Conservation (phyloP, 2,329 filamentous ascomycete genomes). For the Pseudophaeomoniella oleicola region DNA sequence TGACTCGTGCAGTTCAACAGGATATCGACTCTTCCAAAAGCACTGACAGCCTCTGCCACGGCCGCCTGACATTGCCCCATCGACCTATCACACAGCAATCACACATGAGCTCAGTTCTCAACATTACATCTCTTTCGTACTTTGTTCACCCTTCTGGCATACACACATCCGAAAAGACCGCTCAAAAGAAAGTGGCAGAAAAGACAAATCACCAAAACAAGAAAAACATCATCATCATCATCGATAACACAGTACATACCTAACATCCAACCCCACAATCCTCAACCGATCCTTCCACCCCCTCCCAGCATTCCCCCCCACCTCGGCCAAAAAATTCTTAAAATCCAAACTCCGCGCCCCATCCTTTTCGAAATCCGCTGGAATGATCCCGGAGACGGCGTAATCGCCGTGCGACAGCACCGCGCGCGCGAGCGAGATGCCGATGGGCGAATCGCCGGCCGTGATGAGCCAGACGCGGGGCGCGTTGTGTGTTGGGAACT, state of each 20-base stretch:
- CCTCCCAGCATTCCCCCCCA: conserved; percentile 46
- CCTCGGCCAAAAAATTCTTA: conserved; percentile 56
- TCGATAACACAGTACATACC: conserved; percentile 22
- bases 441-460: conserved; percentile 69
- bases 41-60: conserved; percentile 69
- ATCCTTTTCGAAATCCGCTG: conserved; percentile 60
- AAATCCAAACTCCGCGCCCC: conserved; percentile 65
- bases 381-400: conserved; percentile 69
- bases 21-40: conserved; percentile 80
- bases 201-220: not conserved
- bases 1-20: conserved; percentile 80
- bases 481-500: conserved; percentile 45
- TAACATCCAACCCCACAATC: conserved; percentile 43
- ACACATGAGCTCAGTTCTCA: not conserved
- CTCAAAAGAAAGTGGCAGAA: too few relatives aligned
- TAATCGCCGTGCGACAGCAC: conserved; percentile 85
- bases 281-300: conserved; percentile 69
- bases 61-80: conserved; percentile 67
- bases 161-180: too few relatives aligned
- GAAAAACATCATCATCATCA: not conserved
- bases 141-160: too few relatives aligned
- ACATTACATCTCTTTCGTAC: too few relatives aligned
- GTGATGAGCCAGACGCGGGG: conserved; percentile 91
- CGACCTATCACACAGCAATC: conserved; percentile 22
- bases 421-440: conserved; percentile 65